Evolutionary conservation across 345 rosid genomes (phyloP).

Genomic region (Eucalyptus coolabah): DNA sequence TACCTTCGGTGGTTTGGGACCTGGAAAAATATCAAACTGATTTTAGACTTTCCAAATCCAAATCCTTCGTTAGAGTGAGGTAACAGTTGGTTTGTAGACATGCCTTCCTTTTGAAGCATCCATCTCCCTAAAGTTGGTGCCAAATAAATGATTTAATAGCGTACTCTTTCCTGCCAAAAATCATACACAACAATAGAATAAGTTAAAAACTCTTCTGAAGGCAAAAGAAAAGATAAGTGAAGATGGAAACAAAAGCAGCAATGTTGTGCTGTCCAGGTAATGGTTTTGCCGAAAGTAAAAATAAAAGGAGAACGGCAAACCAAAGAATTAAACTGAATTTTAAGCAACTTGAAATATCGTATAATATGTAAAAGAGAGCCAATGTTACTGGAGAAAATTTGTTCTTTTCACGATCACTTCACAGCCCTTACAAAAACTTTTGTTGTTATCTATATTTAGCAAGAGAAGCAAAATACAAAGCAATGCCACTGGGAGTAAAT

Average conservation of each 20-base stretch:
- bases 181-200: not conserved
- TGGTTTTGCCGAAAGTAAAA: not conserved
- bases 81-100: conserved; percentile 2
- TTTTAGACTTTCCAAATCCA: not conserved
- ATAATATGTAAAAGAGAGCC: not conserved
- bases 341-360: not conserved
- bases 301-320: not conserved
- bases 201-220: not conserved
- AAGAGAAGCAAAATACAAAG: not conserved
- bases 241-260: not conserved
- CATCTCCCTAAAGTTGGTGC: conserved; percentile 89
- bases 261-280: not conserved
- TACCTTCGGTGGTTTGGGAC: conserved; percentile 90
- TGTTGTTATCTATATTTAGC: not conserved
- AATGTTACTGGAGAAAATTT: not conserved
- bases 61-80: not conserved
- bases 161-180: conserved; percentile 81
- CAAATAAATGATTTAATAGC: conserved; percentile 68
- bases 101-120: conserved; percentile 94
- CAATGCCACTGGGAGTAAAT: not conserved
- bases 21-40: conserved; percentile 14
- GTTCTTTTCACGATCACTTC: not conserved
- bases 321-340: not conserved
- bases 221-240: not conserved
- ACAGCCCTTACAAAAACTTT: not conserved